Base-by-base conservation (phyloP, 345 rosid genomes). In the Syzygium aromaticum region DNA sequence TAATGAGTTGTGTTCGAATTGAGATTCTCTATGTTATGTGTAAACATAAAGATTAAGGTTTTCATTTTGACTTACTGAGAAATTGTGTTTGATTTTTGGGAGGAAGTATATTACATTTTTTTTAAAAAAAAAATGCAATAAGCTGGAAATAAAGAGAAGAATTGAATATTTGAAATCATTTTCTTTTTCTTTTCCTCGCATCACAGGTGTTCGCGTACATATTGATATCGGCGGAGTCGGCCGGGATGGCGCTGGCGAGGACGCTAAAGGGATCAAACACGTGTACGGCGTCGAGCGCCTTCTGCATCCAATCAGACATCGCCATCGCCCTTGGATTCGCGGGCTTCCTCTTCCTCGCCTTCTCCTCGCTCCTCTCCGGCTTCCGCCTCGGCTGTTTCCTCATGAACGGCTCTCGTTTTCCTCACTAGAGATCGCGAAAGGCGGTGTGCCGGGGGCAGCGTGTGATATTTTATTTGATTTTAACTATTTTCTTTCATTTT, bases 331-430 rank as follows among this genome's bases (percentile, higher is more conserved):
- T 97, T 52, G 98, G 99, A 57, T 96, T 95, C 38, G 98, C 90
- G 85, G 98, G 95, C 87, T 97, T 97, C 88, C 87, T 96, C 22
- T 96, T 95, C 89, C 87, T 95, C 7, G 96, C 95, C 86, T 87
- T 95, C 51, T 96, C 98, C 61, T 93, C 94, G 30, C 86, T 96
- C 89, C 89, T 95, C 46, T 97, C 99, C 86, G 99, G 96, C 87
- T 97, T 93, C 89, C 95, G 98, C 85, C 95, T 96, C 52, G 97
- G 89, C 33, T 93, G 96, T 90, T 97, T 94, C 64, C 89, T 97
- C 59, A 92, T 97, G 90, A 93, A 91, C 88, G 99, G 99, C 90
- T 95, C 98, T 85, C 98, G 99, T 85, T 93, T 93, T 88, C 96
- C 94, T 84, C 88, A 93, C 49, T 97, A 94, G 91, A 54, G 57